These are phyloP conservation scores for Lithohypha guttulata DNA, from an alignment of 2,329 filamentous ascomycete species.

Conservation along the genomic window DNA sequence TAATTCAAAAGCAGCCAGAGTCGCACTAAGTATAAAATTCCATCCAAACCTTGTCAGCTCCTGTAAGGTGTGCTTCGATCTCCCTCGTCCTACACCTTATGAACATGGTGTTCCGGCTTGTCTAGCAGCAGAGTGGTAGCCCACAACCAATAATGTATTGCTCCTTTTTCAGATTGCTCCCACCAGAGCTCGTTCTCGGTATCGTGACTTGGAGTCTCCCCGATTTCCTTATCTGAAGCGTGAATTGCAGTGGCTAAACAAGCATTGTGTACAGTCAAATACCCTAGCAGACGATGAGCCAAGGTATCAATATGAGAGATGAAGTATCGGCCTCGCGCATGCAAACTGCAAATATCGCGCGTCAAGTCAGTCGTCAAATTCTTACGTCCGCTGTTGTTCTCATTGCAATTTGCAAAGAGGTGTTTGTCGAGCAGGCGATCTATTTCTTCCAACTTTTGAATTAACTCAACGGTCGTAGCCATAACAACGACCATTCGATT, in stretches of 20 bases:
- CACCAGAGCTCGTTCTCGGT: neutral
- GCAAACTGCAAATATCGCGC: neutral
- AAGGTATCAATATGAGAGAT: neutral
- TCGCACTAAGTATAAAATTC: too few relatives aligned
- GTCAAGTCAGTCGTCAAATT: neutral
- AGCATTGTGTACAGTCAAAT: neutral
- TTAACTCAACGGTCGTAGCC: too few relatives aligned
- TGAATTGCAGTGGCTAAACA: neutral
- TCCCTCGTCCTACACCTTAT: too few relatives aligned
- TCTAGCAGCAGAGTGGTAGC: too few relatives aligned
- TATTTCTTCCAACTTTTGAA: too few relatives aligned
- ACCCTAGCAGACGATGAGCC: neutral
- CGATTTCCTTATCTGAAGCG: neutral
- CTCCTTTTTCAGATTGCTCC: neutral
- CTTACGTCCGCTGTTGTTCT: neutral
- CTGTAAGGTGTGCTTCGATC: too few relatives aligned
- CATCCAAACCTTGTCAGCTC: too few relatives aligned
- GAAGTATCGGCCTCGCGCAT: neutral
- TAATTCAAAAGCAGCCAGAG: too few relatives aligned
- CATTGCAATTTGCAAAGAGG: neutral
- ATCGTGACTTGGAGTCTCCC: neutral
- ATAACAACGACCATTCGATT: too few relatives aligned
- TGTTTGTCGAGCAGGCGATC: neutral
- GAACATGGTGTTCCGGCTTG: too few relatives aligned
- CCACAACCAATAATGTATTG: neutral